Percentiles rank a stretch among this genome's conserved stretches.
Conservation (phyloP, 2,329 filamentous ascomycete genomes). For the Alternaria sp. region DNA sequence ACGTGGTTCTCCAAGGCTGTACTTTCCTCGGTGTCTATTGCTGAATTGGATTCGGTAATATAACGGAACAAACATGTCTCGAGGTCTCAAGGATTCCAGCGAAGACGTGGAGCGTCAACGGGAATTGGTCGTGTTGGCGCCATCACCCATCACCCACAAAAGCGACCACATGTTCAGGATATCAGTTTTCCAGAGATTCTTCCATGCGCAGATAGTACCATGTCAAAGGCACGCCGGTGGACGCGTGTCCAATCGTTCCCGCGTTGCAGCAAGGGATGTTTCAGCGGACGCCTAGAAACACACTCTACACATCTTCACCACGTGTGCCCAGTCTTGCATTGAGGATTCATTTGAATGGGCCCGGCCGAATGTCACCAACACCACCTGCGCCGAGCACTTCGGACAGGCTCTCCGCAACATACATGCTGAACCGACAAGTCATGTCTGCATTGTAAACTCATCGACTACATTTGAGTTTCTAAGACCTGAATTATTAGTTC, state of each 20-base stretch:
- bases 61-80: not conserved
- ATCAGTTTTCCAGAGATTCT: not conserved
- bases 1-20: not conserved
- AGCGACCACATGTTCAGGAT: not conserved
- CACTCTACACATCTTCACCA: not conserved
- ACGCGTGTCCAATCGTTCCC: not conserved
- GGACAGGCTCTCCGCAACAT: not conserved
- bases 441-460: not conserved
- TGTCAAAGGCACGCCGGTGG: not conserved
- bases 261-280: not conserved
- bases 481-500: not conserved
- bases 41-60: not conserved
- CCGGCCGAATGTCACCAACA: slow-evolving; percentile 37
- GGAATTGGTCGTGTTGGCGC: not conserved
- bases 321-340: slow-evolving; percentile 8
- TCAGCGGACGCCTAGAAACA: not conserved
- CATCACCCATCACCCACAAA: not conserved
- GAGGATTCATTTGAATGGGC: slow-evolving; percentile 10
- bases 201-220: not conserved
- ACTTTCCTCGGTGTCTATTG: not conserved
- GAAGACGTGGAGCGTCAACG: not conserved
- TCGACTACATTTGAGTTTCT: not conserved
- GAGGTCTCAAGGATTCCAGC: not conserved
- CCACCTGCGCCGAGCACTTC: not conserved
- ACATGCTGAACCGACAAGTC: not conserved